Conservation (phyloP, 2,329 filamentous ascomycete genomes). For the Exophiala phaeomuriformis region DNA sequence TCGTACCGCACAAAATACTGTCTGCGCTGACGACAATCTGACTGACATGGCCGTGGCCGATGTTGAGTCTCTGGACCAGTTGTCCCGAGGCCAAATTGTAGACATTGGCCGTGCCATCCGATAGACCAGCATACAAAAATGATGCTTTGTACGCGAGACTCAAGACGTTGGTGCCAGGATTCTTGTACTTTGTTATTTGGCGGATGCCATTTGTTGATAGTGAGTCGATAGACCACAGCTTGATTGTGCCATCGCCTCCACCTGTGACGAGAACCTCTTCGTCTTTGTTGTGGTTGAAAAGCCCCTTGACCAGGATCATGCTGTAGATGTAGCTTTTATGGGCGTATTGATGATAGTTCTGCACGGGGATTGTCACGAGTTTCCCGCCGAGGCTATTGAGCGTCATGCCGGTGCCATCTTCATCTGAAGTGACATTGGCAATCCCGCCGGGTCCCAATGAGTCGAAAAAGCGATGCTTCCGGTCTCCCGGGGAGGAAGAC, state of each 20-base stretch:
- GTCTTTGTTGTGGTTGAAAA: slow-evolving; percentile 62
- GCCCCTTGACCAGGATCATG: slow-evolving; percentile 76
- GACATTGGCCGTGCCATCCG: slow-evolving; percentile 81
- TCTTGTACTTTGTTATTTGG: slow-evolving; percentile 61
- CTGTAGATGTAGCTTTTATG: slow-evolving; percentile 95
- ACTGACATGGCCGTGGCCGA: slow-evolving; percentile 67
- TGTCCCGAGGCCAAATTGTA: slow-evolving; percentile 97
- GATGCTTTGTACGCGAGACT: slow-evolving; percentile 82
- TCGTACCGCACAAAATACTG: slow-evolving; percentile 78
- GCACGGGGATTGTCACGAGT: slow-evolving; percentile 70
- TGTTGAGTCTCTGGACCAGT: slow-evolving; percentile 76
- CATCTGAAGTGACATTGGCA: slow-evolving; percentile 46
- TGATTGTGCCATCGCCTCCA: slow-evolving; percentile 87
- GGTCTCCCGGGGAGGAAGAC: slow-evolving; percentile 61
- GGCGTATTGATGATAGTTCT: slow-evolving; percentile 78
- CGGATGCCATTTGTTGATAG: slow-evolving; percentile 52
- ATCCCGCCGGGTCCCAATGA: slow-evolving; percentile 76
- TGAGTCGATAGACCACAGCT: slow-evolving; percentile 60
- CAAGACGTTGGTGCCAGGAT: slow-evolving; percentile 58
- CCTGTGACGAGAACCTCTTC: slow-evolving; percentile 80
- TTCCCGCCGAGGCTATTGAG: slow-evolving; percentile 51
- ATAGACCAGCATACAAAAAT: slow-evolving; percentile 84
- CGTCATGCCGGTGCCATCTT: slow-evolving; percentile 41
- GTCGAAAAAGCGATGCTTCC: slow-evolving; percentile 82
- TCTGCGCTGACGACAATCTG: slow-evolving; percentile 54